Conservation (phyloP, 176 grass and related monocot genomes). For the Juncus inflexus region DNA sequence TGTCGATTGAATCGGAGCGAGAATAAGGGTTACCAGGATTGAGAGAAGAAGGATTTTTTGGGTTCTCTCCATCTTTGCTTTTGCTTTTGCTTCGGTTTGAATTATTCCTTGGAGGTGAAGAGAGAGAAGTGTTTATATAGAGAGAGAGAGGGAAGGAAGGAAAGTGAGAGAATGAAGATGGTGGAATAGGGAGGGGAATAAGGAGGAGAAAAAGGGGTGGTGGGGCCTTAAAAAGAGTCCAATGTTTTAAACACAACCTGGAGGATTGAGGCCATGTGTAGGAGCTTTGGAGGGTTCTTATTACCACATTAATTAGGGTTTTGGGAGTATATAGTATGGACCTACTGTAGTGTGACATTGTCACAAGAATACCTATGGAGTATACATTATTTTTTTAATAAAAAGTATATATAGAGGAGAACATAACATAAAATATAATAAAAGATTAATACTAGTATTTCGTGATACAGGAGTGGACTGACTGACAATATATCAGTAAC, state of each 20-base stretch:
- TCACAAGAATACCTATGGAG: not conserved
- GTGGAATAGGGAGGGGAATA: not conserved
- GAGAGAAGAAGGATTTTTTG: conserved; percentile 13
- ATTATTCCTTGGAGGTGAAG: conserved; percentile 3
- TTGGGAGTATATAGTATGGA: conserved; percentile 10
- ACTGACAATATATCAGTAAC: too few species aligned
- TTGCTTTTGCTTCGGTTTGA: not conserved
- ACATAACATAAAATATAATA: too few species aligned
- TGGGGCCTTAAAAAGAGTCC: conserved; percentile 20
- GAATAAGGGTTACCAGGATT: not conserved
- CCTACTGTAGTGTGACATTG: not conserved
- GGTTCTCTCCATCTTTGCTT: conserved; percentile 14
- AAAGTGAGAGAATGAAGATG: not conserved
- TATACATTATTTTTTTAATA: not conserved
- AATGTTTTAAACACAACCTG: conserved; percentile 26
- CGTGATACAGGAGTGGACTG: too few species aligned
- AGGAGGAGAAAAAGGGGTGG: not conserved
- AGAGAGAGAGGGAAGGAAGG: not conserved
- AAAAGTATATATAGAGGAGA: too few species aligned
- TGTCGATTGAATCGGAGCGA: conserved; percentile 5
- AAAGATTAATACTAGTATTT: too few species aligned
- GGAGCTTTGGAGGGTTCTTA: conserved; percentile 16
- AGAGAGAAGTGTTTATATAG: conserved; percentile 23
- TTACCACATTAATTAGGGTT: conserved; percentile 8
- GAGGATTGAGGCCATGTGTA: conserved; percentile 18